Evolutionary conservation across 306 rosid genomes (phyloP).

Genomic region (Prinsepia uniflora): DNA sequence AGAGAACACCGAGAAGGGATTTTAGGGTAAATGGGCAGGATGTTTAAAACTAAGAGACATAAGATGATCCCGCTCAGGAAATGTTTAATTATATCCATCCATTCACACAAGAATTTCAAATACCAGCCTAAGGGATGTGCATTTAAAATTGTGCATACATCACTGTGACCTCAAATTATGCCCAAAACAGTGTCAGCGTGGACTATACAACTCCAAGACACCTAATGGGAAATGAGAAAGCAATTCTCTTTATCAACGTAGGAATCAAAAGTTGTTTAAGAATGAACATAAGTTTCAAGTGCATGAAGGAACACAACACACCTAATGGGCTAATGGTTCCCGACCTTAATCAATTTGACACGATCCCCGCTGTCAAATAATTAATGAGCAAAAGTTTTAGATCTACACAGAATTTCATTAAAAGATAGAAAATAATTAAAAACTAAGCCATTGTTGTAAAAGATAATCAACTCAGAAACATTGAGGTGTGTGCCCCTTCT

Average conservation of each 20-base stretch:
- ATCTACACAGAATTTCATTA: conserved; percentile 17
- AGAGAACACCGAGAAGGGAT: conserved; percentile 5
- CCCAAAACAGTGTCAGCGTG: neutral
- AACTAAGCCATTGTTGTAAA: conserved; percentile 7
- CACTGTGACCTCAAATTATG: conserved; percentile 1
- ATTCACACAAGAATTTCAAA: neutral
- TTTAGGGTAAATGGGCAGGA: neutral
- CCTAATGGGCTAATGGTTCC: conserved; percentile 97
- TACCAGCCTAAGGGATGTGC: neutral
- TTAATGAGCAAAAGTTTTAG: conserved; percentile 15
- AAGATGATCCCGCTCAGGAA: neutral
- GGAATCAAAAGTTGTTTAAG: neutral
- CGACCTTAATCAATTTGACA: conserved; percentile 78
- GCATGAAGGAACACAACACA: conserved; percentile 33
- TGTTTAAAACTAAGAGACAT: neutral
- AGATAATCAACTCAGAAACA: conserved; percentile 24
- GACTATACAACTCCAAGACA: neutral
- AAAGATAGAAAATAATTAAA: neutral
- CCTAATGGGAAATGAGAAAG: conserved; percentile 7
- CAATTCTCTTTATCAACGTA: conserved; percentile 3
- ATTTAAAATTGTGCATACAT: neutral
- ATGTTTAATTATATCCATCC: neutral
- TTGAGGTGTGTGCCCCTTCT: conserved; percentile 62
- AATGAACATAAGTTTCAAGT: conserved; percentile 15
- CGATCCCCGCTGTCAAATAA: conserved; percentile 64